Evolutionary conservation across 139 green algal species (phyloP).

Genomic region (Chara braunii): DNA sequence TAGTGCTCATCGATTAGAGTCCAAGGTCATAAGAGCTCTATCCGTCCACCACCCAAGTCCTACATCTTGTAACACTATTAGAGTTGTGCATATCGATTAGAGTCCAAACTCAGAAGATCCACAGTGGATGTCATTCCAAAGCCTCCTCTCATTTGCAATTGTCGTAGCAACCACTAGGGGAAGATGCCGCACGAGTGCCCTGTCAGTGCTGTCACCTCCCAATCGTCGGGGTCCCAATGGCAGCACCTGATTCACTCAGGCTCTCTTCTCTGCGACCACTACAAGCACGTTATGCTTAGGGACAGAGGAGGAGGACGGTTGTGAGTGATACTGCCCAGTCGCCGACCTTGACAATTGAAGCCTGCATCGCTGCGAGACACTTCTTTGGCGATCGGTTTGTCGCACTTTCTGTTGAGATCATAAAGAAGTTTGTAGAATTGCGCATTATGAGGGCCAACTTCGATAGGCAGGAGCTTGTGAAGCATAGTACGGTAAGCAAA

Average conservation of each 20-base stretch:
- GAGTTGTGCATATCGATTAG: no score
- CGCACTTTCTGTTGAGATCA: slow-evolving; percentile 71
- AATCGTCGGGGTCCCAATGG: slow-evolving; percentile 40
- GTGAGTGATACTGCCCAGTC: background rate
- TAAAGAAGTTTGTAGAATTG: slow-evolving; percentile 85
- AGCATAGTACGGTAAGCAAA: slow-evolving; percentile 76
- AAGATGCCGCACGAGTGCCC: slow-evolving; percentile 14
- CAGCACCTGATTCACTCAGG: slow-evolving; percentile 5
- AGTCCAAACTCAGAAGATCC: background rate
- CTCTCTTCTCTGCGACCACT: slow-evolving; percentile 15
- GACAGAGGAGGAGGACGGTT: background rate
- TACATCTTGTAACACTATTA: no score
- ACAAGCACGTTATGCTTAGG: background rate
- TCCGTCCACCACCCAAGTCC: no score
- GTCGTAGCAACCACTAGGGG: slow-evolving; percentile 53
- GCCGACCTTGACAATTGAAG: background rate
- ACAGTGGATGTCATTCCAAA: slow-evolving; percentile 49
- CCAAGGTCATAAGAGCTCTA: no score
- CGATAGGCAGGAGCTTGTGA: slow-evolving; percentile 76
- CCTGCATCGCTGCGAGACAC: slow-evolving; percentile 17
- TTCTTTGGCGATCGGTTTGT: slow-evolving; percentile 64
- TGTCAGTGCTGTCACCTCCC: slow-evolving; percentile 43
- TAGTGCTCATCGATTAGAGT: no score
- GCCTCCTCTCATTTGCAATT: slow-evolving; percentile 48
- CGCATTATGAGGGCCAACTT: slow-evolving; percentile 53